Evolutionary conservation across 2,329 filamentous ascomycete genomes (phyloP).

Genomic region (Talaromyces islandicus): DNA sequence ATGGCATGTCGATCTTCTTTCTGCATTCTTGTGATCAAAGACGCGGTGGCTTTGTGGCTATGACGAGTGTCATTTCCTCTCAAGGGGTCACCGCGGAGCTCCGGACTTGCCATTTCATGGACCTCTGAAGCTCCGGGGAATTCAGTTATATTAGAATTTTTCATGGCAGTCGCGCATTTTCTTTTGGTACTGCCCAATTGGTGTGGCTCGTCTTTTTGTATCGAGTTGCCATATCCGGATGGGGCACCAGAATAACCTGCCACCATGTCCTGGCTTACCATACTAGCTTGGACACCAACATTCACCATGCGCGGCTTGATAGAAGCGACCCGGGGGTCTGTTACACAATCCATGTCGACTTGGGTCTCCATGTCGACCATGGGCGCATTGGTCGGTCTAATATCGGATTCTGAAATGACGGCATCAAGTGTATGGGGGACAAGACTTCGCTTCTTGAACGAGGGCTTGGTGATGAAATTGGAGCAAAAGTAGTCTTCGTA

Average conservation of each 20-base stretch:
- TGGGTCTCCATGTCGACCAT: constrained; percentile 1
- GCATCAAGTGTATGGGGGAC: constrained; percentile 24
- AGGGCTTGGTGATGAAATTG: constrained; percentile 22
- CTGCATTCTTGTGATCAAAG: constrained; percentile 4
- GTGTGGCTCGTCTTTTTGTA: not conserved
- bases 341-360: constrained; percentile 1
- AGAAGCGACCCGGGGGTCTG: not conserved
- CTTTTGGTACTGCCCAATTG: not conserved
- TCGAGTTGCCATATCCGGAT: not conserved
- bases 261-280: not conserved
- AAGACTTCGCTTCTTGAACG: constrained; percentile 33
- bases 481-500: constrained; percentile 37
- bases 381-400: not conserved
- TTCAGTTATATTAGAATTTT: not conserved
- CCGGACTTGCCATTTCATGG: constrained; percentile 32
- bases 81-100: constrained; percentile 19
- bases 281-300: not conserved
- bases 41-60: not conserved
- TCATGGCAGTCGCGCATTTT: not conserved
- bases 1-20: constrained; percentile 5
- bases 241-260: not conserved
- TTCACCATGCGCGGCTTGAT: not conserved
- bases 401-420: constrained; percentile 20
- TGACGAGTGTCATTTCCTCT: not conserved
- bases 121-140: constrained; percentile 10